These are phyloP conservation scores for Citrus mangshanensis DNA, from an alignment of 345 rosid genomes.

Conservation along the genomic window DNA sequence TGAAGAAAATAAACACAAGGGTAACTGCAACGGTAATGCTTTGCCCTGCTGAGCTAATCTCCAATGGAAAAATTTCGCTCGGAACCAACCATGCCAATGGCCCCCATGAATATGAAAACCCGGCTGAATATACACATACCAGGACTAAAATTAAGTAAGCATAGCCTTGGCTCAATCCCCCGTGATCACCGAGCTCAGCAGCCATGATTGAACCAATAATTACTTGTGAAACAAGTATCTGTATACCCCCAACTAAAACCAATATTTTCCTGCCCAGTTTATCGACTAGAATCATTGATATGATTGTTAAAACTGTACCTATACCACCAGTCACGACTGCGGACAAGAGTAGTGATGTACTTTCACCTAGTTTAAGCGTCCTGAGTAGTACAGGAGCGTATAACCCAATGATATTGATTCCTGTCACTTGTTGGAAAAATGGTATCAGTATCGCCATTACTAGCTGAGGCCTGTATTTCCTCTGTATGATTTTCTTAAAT, in stretches of 20 bases:
- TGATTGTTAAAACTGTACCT: slow-evolving; percentile 32
- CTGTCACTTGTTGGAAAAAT: slow-evolving; percentile 70
- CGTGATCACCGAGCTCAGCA: not conserved
- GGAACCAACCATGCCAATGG: too few relatives aligned
- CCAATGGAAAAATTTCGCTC: too few relatives aligned
- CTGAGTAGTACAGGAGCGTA: slow-evolving; percentile 68
- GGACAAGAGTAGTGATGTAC: slow-evolving; percentile 49
- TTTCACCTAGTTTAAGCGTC: slow-evolving; percentile 61
- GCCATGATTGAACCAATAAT: not conserved
- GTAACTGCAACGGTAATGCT: too few relatives aligned
- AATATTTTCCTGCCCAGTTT: slow-evolving; percentile 47
- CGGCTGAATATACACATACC: slow-evolving; percentile 45
- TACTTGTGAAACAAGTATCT: not conserved
- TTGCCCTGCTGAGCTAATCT: slow-evolving; percentile 56
- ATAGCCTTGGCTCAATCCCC: not conserved
- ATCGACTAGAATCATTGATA: slow-evolving; percentile 61
- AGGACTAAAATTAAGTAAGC: not conserved
- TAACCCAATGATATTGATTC: slow-evolving; percentile 65
- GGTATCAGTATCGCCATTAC: slow-evolving; percentile 71
- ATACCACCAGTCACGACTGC: slow-evolving; percentile 47
- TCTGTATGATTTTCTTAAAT: slow-evolving; percentile 37
- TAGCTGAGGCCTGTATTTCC: slow-evolving; percentile 60
- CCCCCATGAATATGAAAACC: slow-evolving; percentile 48
- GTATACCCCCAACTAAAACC: slow-evolving; percentile 44
- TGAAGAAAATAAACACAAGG: not conserved